phyloP scores from a whole-genome alignment of 2,329 filamentous ascomycete genomes.

The Chaetomium sp. region DNA sequence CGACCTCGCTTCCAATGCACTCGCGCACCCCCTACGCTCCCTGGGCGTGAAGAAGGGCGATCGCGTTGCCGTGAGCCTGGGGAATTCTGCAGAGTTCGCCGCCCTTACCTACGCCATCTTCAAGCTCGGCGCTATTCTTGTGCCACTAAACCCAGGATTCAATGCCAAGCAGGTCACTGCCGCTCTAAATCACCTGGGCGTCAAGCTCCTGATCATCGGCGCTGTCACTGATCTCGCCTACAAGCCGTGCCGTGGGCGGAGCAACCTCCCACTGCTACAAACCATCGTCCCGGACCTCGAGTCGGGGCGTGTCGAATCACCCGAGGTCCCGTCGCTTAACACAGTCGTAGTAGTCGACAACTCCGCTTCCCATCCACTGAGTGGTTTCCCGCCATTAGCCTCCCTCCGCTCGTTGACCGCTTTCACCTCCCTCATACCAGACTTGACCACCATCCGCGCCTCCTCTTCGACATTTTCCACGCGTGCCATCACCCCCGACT shows the following conservation, averaged over 20 bases:
- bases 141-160: constrained; percentile 92
- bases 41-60: constrained; percentile 79
- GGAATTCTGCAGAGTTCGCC: constrained; percentile 83
- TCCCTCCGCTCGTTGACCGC: constrained; percentile 48
- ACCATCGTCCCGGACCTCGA: constrained; percentile 49
- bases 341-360: constrained; percentile 81
- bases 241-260: constrained; percentile 56
- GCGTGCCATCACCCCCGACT: constrained; percentile 46
- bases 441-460: constrained; percentile 22
- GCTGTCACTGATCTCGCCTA: constrained; percentile 82
- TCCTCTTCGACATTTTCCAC: constrained; percentile 31
- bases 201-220: constrained; percentile 77
- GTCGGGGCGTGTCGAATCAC: constrained; percentile 41
- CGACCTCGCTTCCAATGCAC: constrained; percentile 72
- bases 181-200: constrained; percentile 74
- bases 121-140: constrained; percentile 90
- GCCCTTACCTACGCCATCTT: constrained; percentile 86
- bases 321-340: constrained; percentile 67
- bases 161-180: constrained; percentile 75
- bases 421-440: constrained; percentile 46
- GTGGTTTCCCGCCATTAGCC: constrained; percentile 48
- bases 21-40: constrained; percentile 70
- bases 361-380: constrained; percentile 51
- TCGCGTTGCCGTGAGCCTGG: constrained; percentile 81
- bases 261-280: constrained; percentile 53